Evolutionary conservation across 352 stramenopile species (phyloP).

Genomic region (Phytophthora sansomeana): DNA sequence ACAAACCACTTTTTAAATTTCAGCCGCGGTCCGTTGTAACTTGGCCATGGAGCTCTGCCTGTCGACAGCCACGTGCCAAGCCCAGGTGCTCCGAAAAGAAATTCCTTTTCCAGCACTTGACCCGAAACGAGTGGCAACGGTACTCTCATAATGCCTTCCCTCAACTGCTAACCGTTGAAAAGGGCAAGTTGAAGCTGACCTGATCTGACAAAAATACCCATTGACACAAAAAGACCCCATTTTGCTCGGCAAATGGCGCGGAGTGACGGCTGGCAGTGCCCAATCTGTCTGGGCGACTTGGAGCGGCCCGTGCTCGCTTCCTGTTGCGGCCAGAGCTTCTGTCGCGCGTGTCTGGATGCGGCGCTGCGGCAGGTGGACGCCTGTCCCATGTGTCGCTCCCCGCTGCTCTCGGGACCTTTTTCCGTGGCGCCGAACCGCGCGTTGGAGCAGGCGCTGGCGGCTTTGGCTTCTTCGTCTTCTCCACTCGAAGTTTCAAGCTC

Average conservation of each 20-base stretch:
- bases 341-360: conserved; percentile 54
- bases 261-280: conserved; percentile 48
- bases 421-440: conserved; percentile 62
- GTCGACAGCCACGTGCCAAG: too few relatives aligned
- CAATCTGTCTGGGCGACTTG: conserved; percentile 64
- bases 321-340: conserved; percentile 79
- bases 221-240: conserved; percentile 9
- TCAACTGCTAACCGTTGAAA: too few relatives aligned
- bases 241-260: conserved; percentile 22
- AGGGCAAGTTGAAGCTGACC: too few relatives aligned
- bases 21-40: too few relatives aligned
- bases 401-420: conserved; percentile 52
- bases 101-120: too few relatives aligned
- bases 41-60: too few relatives aligned
- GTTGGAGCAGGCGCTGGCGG: conserved; percentile 48
- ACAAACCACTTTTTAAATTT: too few relatives aligned
- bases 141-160: too few relatives aligned
- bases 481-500: neutral
- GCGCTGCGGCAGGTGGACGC: conserved; percentile 50
- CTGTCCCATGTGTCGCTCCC: conserved; percentile 66
- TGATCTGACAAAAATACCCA: neutral
- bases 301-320: conserved; percentile 56
- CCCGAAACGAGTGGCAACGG: too few relatives aligned
- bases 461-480: conserved; percentile 23
- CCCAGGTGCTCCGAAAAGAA: too few relatives aligned